Base-by-base conservation (phyloP, 129 eudicot species). In the Tagetes erecta region DNA sequence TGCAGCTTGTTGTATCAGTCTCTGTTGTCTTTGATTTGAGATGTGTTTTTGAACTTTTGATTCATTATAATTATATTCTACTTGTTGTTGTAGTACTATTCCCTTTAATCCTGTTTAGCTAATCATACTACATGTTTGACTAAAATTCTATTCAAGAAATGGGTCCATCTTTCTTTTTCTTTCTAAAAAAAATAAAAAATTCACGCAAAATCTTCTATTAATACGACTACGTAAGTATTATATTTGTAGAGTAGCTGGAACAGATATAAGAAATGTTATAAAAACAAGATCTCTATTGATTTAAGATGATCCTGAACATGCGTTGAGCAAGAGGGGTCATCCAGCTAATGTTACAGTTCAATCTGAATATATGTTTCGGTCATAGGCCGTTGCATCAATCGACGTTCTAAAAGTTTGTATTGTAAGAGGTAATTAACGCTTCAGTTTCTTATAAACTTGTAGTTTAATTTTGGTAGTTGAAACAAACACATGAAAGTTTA, bases 61-160 rank as follows among this genome's bases (percentile, higher is more conserved):
- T 81, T 75, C 64, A 70, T 69, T 69, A 81, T 70, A 81, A 70
- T 69, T 69, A 81, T 70, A 81, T 75, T 69, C 78, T 80, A 51
- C 75, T 70, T 80, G 67, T 71, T 80, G 67, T 71, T 64, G 79
- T 58, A 68, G 37, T 77, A 70, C 57, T 70, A 44, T 70, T 38
- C 30, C 68, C 80, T 75, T 75, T 71, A 76, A 81, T 64, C 72
- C 81, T 46, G 70, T 67, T 80, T 59, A 57, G 83, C 47, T 66
- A 74, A 67, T 80, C 76, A 80, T 80, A 41, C 76, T 49, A 52
- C 78, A 70, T 40, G 84, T 64, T 80, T 75, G 84, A 75, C 67
- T 13, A 75, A 69, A 57, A 27, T 49, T 39, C 72, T 60, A 51
- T 42, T 51, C 38, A 62, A 52, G 64, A 27, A 73, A 45, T 62